Base-by-base conservation (phyloP, 2,329 filamentous ascomycete species). In the Penicillium sp. region DNA sequence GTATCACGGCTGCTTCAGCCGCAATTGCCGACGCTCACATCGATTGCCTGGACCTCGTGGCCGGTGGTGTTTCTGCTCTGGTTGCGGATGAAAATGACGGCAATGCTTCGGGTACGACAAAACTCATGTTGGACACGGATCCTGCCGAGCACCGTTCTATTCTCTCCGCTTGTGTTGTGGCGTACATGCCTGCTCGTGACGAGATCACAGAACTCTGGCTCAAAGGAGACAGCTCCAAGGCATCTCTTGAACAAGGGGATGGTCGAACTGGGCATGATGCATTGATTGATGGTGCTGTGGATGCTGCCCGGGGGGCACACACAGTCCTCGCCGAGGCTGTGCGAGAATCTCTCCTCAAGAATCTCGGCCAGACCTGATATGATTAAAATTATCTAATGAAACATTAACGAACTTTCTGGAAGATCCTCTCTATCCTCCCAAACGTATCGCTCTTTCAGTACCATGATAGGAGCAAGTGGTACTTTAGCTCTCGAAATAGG, bases 201-300 rank as follows among this genome's bases (percentile, higher is more conserved):
- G 93, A 98, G 68, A 83, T 97, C 44, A 96, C 91, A 7, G 90
- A 95, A 64, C 70, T 97, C 13, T 98, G 93, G 93, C 81, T 94
- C 63, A 96, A 90, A 72, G 91, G 93, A 13, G 77, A 84, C 63
- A 69, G 74, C 44, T 69, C 70, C 3, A 64, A 60, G 47, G 58
- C 54, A 9, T 54, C 59, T 25, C 55, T 59, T 38, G 57, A 56
- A 27, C 44, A 52, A 33, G 47, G 68, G 66, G 55, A 74, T 70
- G 43, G 61, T 59, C 45, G 67, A 65, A 46, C 71, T 4, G 60
- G 60, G 5, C 64, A 72, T 59, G 80, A 83, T 49, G 66, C 73
- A 13, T 66, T 86, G 43, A 73, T 84, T 29, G 81, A 86, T 58
- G 77, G 76, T 51, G 82, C 83, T 44, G 80, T 84, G 28, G 77